These are phyloP conservation scores for Farysia itapuensis DNA, from an alignment of 1,284 basidiomycete species.

Conservation along the genomic window DNA sequence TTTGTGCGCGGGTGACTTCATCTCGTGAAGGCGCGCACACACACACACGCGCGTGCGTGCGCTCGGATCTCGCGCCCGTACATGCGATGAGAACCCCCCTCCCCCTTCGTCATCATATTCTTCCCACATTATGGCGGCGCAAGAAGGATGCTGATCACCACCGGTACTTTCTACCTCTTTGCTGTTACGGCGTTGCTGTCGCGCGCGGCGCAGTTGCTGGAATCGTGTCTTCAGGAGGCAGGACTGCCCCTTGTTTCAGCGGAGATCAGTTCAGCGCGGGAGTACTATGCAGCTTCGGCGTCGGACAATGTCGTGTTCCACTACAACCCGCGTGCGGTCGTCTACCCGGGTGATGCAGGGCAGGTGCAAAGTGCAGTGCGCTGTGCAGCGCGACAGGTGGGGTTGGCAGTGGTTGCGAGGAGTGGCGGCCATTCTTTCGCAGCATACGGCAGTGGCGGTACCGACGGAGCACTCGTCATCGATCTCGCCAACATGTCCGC, in stretches of 20 bases:
- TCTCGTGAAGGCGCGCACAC: no score
- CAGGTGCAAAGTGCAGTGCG: constrained; percentile 49
- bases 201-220: not conserved
- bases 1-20: no score
- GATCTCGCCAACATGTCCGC: constrained; percentile 48
- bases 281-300: constrained; percentile 26
- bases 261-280: not conserved
- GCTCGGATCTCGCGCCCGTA: no score
- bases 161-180: no score
- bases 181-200: no score
- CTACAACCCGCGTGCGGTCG: constrained; percentile 54
- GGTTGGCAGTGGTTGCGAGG: constrained; percentile 50
- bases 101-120: no score
- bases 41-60: no score
- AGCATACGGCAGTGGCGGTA: constrained; percentile 50
- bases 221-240: not conserved
- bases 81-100: no score
- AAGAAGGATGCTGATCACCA: no score
- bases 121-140: no score
- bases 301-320: constrained; percentile 60
- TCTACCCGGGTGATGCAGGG: constrained; percentile 34
- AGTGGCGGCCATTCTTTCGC: constrained; percentile 60
- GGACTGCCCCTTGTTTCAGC: not conserved
- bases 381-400: constrained; percentile 36
- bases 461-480: constrained; percentile 50